Conservation (phyloP, 768 basidiomycete species). For the Xanthoconium stramineum region DNA sequence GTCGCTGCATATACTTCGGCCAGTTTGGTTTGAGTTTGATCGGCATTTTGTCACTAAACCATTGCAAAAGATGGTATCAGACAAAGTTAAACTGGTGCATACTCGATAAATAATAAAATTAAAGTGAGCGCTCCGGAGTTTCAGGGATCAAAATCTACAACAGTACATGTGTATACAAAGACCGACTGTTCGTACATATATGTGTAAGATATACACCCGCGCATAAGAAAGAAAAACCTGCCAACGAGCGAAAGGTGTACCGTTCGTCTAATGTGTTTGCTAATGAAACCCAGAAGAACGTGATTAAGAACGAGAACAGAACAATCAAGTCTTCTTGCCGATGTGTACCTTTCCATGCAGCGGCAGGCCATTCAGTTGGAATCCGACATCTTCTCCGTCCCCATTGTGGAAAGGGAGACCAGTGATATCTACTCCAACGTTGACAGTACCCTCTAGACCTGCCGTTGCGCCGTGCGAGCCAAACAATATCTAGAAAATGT, state of each 20-base stretch:
- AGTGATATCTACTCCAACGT: slow-evolving; percentile 54
- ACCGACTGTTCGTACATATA: slow-evolving; percentile 5
- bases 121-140: neutral
- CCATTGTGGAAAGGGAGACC: slow-evolving; percentile 55
- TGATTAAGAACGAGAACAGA: neutral
- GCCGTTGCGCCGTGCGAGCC: slow-evolving; percentile 61
- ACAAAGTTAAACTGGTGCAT: neutral
- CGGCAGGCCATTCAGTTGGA: slow-evolving; percentile 62
- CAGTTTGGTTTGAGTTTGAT: too few species aligned
- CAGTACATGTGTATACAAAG: slow-evolving; percentile 13
- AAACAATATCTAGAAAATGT: slow-evolving; percentile 57
- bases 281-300: neutral
- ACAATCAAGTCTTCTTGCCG: slow-evolving; percentile 46
- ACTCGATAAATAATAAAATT: neutral
- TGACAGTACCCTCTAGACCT: slow-evolving; percentile 62
- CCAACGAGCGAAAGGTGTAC: slow-evolving; percentile 3
- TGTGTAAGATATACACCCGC: slow-evolving; percentile 9
- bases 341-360: slow-evolving; percentile 64
- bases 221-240: neutral
- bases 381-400: slow-evolving; percentile 37
- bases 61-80: too few species aligned
- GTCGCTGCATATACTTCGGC: too few species aligned
- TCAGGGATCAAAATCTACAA: slow-evolving; percentile 18
- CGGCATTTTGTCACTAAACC: too few species aligned
- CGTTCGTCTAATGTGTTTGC: neutral